phyloP scores from a whole-genome alignment of 352 stramenopile genomes.

The Stephanocyclus meneghinianus region DNA sequence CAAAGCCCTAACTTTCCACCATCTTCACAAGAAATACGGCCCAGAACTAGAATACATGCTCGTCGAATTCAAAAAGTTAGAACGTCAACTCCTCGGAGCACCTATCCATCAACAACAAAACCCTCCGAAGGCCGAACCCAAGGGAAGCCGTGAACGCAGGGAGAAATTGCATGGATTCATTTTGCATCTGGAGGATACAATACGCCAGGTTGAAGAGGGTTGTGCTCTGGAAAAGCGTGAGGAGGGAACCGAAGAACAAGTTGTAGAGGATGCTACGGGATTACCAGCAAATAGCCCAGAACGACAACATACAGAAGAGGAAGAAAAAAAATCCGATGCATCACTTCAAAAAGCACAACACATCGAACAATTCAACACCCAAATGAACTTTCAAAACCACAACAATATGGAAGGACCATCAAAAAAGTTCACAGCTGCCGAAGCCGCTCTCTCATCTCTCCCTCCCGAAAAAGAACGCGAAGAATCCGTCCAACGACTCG shows the following conservation, averaged over 20 bases:
- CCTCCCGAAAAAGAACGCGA: constrained; percentile 65
- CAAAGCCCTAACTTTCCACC: constrained; percentile 57
- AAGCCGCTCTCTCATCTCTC: constrained; percentile 39
- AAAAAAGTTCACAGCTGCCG: constrained; percentile 18
- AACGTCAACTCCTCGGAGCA: constrained; percentile 72
- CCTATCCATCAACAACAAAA: constrained; percentile 48
- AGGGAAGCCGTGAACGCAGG: constrained; percentile 65
- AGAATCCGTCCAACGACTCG: constrained; percentile 72
- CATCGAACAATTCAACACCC: background rate
- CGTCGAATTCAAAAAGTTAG: constrained; percentile 77
- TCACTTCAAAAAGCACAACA: constrained; percentile 10
- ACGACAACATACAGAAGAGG: background rate
- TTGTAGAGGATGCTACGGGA: background rate
- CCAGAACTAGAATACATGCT: constrained; percentile 80
- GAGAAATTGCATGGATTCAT: constrained; percentile 83
- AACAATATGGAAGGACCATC: background rate
- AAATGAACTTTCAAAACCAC: background rate
- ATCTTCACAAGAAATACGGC: constrained; percentile 69
- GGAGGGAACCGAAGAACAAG: constrained; percentile 5
- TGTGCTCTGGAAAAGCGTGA: constrained; percentile 52
- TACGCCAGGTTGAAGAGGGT: constrained; percentile 70
- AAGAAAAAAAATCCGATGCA: constrained; percentile 36
- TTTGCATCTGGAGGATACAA: constrained; percentile 78
- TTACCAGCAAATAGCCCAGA: background rate
- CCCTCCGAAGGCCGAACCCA: constrained; percentile 46